Conservation (phyloP, 2,329 filamentous ascomycete genomes). For the Fusarium albosuccineum region DNA sequence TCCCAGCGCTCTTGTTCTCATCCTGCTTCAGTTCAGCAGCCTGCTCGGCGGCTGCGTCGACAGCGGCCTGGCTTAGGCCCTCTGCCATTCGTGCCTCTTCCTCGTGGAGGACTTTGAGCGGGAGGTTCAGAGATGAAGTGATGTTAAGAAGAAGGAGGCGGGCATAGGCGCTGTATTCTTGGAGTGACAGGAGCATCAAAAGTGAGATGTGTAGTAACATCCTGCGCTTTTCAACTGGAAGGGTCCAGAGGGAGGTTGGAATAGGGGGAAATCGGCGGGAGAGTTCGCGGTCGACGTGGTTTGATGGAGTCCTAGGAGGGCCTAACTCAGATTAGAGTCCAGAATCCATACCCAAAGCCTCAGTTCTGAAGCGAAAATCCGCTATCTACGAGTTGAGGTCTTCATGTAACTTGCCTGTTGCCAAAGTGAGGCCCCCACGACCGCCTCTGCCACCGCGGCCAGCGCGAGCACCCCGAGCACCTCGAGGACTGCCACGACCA, state of each 20-base stretch:
- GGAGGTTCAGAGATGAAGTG: conserved; percentile 77
- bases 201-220: conserved; percentile 80
- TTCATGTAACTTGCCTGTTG: conserved; percentile 51
- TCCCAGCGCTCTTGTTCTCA: conserved; percentile 72
- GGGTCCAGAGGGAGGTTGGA: conserved; percentile 70
- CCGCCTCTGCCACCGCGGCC: conserved; percentile 50
- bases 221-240: conserved; percentile 71
- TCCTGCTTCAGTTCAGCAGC: conserved; percentile 59
- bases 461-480: conserved; percentile 48
- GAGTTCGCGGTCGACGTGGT: conserved; percentile 62
- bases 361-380: neutral
- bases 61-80: conserved; percentile 80
- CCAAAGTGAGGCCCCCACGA: conserved; percentile 47
- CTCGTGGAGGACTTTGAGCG: conserved; percentile 72
- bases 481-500: conserved; percentile 50
- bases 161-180: conserved; percentile 82
- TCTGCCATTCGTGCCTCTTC: conserved; percentile 82
- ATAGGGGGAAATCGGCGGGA: conserved; percentile 68
- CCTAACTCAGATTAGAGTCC: conserved; percentile 40
- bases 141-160: conserved; percentile 78
- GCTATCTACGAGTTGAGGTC: neutral
- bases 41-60: conserved; percentile 54
- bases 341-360: neutral
- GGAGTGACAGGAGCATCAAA: conserved; percentile 79
- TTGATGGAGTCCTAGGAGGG: conserved; percentile 56